Evolutionary conservation across 2,329 filamentous ascomycete genomes (phyloP).

Genomic region (Lecanicillium sp.): DNA sequence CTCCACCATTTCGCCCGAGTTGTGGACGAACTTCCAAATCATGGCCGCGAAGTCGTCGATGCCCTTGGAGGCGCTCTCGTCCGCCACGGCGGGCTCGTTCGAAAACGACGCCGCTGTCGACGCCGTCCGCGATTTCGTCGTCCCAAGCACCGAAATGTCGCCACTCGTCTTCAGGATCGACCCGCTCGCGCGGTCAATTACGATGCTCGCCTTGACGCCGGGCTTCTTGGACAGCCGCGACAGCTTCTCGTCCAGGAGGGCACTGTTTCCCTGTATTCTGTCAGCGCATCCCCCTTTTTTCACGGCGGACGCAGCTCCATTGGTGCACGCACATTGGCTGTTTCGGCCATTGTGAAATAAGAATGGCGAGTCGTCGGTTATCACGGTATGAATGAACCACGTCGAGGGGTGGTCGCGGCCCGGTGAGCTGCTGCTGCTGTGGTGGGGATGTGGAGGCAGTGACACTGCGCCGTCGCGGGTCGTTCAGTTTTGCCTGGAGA

Average conservation of each 20-base stretch:
- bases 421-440: constrained; percentile 3
- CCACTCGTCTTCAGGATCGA: constrained; percentile 71
- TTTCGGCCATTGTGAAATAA: constrained; percentile 21
- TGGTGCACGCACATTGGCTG: constrained; percentile 21
- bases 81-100: constrained; percentile 36
- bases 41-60: constrained; percentile 68
- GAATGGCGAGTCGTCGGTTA: too few species aligned
- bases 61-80: constrained; percentile 47
- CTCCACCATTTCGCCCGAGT: constrained; percentile 62
- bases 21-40: constrained; percentile 70
- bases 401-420: too few species aligned
- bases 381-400: too few species aligned
- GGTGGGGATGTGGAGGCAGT: constrained; percentile 13
- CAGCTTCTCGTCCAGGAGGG: constrained; percentile 60
- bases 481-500: constrained; percentile 33
- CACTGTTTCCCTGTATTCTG: constrained; percentile 41
- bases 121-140: constrained; percentile 30
- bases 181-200: constrained; percentile 65
- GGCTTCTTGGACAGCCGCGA: constrained; percentile 69
- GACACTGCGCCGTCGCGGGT: constrained; percentile 15
- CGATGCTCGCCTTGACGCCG: constrained; percentile 71
- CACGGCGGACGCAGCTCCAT: too few species aligned
- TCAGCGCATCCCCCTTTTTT: background rate
- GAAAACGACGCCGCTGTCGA: constrained; percentile 39
- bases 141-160: constrained; percentile 52